These are phyloP conservation scores for Cucurbita pepo DNA, from an alignment of 306 rosid genomes.

Conservation along the genomic window DNA sequence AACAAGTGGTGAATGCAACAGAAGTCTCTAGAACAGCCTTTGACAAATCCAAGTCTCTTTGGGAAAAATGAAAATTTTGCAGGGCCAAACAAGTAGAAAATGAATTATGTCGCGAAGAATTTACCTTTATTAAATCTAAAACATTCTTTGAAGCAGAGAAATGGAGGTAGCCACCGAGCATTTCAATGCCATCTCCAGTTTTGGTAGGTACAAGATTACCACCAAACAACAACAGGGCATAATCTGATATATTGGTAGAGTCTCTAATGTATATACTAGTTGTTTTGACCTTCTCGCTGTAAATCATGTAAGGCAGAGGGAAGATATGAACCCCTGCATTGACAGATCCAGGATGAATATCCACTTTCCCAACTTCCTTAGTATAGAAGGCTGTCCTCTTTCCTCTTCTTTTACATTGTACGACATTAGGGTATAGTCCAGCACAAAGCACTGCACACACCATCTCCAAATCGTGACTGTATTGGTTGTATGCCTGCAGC, in stretches of 20 bases:
- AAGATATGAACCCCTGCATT: constrained; percentile 82
- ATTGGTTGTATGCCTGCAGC: constrained; percentile 84
- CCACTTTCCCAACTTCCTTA: constrained; percentile 91
- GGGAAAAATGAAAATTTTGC: too few relatives aligned
- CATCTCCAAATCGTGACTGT: constrained; percentile 84
- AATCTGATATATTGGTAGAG: constrained; percentile 86
- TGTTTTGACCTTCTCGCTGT: constrained; percentile 91
- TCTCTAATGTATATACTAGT: constrained; percentile 63
- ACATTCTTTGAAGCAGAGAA: constrained; percentile 81
- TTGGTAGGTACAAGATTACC: constrained; percentile 59
- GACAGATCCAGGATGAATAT: constrained; percentile 89
- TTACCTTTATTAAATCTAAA: constrained; percentile 75
- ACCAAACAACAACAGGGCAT: constrained; percentile 76
- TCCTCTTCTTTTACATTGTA: constrained; percentile 92
- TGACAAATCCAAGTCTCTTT: too few relatives aligned
- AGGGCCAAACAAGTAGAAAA: neutral
- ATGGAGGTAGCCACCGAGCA: constrained; percentile 97
- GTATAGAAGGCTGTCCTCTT: constrained; percentile 71
- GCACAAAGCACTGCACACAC: constrained; percentile 91
- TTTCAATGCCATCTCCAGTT: constrained; percentile 80
- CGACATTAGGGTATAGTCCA: constrained; percentile 89
- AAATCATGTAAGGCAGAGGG: constrained; percentile 93
- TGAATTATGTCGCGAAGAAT: neutral
- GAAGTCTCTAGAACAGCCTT: too few relatives aligned
- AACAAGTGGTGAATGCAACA: too few relatives aligned